These are phyloP conservation scores for Scenedesmus sp. DNA, from an alignment of 163 green algal species.

Conservation along the genomic window DNA sequence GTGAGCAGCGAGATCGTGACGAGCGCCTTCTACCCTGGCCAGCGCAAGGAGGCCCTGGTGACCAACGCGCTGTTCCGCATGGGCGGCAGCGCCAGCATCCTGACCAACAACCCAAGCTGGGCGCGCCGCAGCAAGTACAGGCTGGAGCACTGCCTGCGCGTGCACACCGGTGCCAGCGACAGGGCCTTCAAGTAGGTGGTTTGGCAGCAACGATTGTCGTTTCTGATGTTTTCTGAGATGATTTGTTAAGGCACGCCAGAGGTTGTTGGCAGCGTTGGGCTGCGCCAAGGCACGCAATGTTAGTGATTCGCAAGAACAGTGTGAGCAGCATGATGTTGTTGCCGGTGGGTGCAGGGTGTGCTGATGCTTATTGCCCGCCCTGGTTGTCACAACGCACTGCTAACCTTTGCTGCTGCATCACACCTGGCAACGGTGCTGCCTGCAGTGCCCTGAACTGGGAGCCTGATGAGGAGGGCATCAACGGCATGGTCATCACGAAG, in stretches of 20 bases:
- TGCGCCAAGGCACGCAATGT: background rate
- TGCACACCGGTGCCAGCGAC: slow-evolving; percentile 76
- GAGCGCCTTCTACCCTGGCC: slow-evolving; percentile 65
- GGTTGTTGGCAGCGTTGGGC: background rate
- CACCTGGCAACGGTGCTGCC: background rate
- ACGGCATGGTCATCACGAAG: slow-evolving; percentile 77
- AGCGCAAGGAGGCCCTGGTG: slow-evolving; percentile 63
- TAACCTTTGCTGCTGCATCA: background rate
- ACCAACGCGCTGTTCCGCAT: slow-evolving; percentile 82
- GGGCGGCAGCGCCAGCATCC: slow-evolving; percentile 88
- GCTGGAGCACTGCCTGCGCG: slow-evolving; percentile 57
- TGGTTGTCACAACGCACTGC: background rate
- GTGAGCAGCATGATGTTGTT: background rate
- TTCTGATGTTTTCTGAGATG: too few species aligned
- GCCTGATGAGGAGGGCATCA: slow-evolving; percentile 70
- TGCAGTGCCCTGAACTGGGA: slow-evolving; percentile 63
- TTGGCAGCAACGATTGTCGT: background rate
- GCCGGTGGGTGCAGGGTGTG: background rate
- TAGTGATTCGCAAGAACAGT: background rate
- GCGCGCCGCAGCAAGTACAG: slow-evolving; percentile 74
- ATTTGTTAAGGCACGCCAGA: background rate
- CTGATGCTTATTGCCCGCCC: background rate
- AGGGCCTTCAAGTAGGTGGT: slow-evolving; percentile 55
- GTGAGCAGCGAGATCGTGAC: slow-evolving; percentile 71
- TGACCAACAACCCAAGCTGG: slow-evolving; percentile 85